Evolutionary conservation across 2,329 filamentous ascomycete genomes (phyloP).

Genomic region (Talaromyces sp.): DNA sequence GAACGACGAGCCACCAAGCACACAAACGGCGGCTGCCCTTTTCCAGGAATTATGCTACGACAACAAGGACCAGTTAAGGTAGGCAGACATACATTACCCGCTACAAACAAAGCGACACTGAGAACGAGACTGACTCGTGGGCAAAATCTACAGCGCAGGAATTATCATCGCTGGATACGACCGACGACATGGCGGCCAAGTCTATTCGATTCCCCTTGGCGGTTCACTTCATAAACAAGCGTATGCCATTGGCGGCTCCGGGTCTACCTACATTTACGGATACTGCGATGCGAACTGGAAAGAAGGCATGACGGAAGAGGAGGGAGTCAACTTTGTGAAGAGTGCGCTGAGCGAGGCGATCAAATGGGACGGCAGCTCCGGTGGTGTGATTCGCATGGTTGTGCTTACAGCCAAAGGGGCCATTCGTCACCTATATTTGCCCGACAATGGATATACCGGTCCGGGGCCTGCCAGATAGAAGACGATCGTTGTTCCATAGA

Average conservation of each 20-base stretch:
- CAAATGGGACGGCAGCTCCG: conserved; percentile 98
- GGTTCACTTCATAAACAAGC: conserved; percentile 96
- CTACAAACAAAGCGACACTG: background rate
- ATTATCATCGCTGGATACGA: conserved; percentile 99
- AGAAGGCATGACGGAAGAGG: conserved; percentile 87
- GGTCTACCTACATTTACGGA: conserved; percentile 98
- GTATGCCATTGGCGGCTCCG: conserved; percentile 92
- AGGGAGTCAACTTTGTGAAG: conserved; percentile 91
- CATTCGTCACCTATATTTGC: conserved; percentile 89
- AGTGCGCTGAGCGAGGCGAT: conserved; percentile 86
- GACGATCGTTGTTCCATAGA: background rate
- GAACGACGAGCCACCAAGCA: conserved; percentile 85
- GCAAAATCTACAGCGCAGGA: conserved; percentile 61
- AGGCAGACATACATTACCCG: conserved; percentile 31
- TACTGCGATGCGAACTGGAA: conserved; percentile 96
- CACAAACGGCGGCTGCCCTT: conserved; percentile 88
- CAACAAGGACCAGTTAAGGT: conserved; percentile 93
- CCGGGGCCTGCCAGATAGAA: conserved; percentile 48
- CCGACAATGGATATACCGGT: conserved; percentile 80
- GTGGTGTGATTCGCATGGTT: conserved; percentile 96
- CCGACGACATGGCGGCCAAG: conserved; percentile 87
- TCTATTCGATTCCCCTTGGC: conserved; percentile 94
- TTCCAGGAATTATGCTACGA: conserved; percentile 98
- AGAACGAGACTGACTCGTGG: background rate
- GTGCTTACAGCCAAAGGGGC: conserved; percentile 87